A percentile compares a stretch with the other conserved stretches of the same genome.
Evolutionary conservation across 2,329 filamentous ascomycete genomes (phyloP).

Genomic region (Venturia effusa): DNA sequence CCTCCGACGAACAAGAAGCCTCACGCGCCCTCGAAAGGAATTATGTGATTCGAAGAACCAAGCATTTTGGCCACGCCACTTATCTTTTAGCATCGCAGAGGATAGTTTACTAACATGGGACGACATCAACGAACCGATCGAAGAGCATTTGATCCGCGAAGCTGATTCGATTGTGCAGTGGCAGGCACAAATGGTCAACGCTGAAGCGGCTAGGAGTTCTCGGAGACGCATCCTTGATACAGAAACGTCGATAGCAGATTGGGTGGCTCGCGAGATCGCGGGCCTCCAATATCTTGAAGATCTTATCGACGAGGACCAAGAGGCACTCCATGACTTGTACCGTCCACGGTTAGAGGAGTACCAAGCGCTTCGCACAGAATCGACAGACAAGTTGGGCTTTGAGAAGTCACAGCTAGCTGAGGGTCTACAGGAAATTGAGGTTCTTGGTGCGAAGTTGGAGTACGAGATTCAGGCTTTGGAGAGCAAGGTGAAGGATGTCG

Average conservation of each 20-base stretch:
- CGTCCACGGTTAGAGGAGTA: constrained; percentile 60
- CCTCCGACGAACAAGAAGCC: constrained; percentile 53
- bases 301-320: constrained; percentile 50
- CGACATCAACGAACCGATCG: constrained; percentile 20
- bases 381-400: constrained; percentile 56
- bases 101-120: constrained; percentile 63
- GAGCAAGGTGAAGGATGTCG: constrained; percentile 74
- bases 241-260: constrained; percentile 44
- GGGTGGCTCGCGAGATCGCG: constrained; percentile 49
- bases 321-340: constrained; percentile 57
- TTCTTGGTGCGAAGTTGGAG: constrained; percentile 73
- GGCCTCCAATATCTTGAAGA: constrained; percentile 50
- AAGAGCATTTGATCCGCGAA: background rate
- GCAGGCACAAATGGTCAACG: constrained; percentile 24
- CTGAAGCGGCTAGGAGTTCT: constrained; percentile 47
- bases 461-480: constrained; percentile 80
- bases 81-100: constrained; percentile 67
- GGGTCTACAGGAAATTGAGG: constrained; percentile 66
- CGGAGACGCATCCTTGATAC: constrained; percentile 44
- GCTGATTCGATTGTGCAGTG: background rate
- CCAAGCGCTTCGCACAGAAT: constrained; percentile 53
- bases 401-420: constrained; percentile 61
- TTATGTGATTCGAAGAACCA: constrained; percentile 35
- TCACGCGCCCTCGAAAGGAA: constrained; percentile 17
- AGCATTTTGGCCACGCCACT: constrained; percentile 55